Percentiles rank a stretch among this genome's conserved stretches.
These are phyloP conservation scores for Pythium dissotocum DNA, from an alignment of 352 stramenopile species.

Conservation along the genomic window DNA sequence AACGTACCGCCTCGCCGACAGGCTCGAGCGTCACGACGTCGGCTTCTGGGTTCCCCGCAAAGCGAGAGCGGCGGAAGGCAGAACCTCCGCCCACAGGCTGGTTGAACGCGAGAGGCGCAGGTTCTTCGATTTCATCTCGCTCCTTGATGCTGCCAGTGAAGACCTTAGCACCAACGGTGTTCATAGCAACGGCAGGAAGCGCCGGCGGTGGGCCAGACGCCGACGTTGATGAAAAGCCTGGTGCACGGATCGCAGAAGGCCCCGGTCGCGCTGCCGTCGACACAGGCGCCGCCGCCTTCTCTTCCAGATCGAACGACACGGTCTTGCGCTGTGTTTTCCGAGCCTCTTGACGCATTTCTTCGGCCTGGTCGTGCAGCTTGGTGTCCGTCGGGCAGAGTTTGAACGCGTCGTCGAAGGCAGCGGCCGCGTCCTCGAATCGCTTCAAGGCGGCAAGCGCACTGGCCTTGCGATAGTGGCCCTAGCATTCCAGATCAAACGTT, in stretches of 20 bases:
- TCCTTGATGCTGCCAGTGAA: conserved; percentile 80
- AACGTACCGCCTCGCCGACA: conserved; percentile 73
- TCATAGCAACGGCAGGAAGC: conserved; percentile 12
- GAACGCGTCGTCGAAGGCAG: conserved; percentile 68
- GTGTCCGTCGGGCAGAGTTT: conserved; percentile 66
- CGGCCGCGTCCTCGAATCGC: conserved; percentile 61
- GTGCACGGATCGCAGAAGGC: conserved; percentile 13
- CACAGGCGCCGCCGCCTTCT: conserved; percentile 5
- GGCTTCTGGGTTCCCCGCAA: conserved; percentile 66
- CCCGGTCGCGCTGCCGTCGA: background rate
- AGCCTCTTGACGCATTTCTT: conserved; percentile 48
- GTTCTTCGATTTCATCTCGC: conserved; percentile 40
- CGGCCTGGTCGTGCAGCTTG: conserved; percentile 63
- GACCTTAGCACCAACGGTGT: conserved; percentile 38
- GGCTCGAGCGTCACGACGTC: conserved; percentile 71
- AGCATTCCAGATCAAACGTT: background rate
- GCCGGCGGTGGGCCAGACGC: conserved; percentile 10
- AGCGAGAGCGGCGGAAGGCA: conserved; percentile 46
- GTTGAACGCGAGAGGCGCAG: background rate
- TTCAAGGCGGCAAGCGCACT: conserved; percentile 66
- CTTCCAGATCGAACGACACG: conserved; percentile 20
- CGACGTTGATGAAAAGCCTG: conserved; percentile 4
- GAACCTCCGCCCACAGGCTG: background rate
- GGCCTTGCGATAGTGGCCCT: conserved; percentile 81
- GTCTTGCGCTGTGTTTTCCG: conserved; percentile 11